Percentiles rank a stretch among this genome's conserved stretches.
phyloP scores from a whole-genome alignment of 768 basidiomycete species.

The Nidularia pulvinata region DNA sequence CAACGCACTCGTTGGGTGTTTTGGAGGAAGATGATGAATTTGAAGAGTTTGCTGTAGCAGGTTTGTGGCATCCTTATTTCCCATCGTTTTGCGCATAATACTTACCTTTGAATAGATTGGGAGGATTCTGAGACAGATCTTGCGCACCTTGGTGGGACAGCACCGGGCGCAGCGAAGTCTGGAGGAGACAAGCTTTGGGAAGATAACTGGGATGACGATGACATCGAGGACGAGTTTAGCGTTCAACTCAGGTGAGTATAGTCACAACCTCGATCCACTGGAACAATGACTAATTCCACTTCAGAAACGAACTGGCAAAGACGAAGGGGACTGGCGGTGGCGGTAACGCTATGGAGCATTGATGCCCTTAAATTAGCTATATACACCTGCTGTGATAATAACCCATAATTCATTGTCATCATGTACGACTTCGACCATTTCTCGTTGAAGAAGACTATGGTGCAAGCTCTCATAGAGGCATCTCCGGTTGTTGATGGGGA shows the following conservation, averaged over 20 bases:
- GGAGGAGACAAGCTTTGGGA: slow-evolving; percentile 96
- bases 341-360: slow-evolving; percentile 56
- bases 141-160: slow-evolving; percentile 72
- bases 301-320: slow-evolving; percentile 67
- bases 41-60: slow-evolving; percentile 88
- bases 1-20: slow-evolving; percentile 75
- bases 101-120: slow-evolving; percentile 58
- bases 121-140: slow-evolving; percentile 84
- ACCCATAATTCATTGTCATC: background rate
- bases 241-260: slow-evolving; percentile 84
- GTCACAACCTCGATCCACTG: background rate
- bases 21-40: slow-evolving; percentile 98
- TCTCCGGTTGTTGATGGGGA: too few species aligned
- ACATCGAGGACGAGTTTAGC: slow-evolving; percentile 97
- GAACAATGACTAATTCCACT: background rate
- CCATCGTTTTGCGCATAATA: background rate
- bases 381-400: slow-evolving; percentile 1
- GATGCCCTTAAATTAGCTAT: slow-evolving; percentile 5
- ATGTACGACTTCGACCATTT: too few species aligned
- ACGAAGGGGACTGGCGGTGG: slow-evolving; percentile 38
- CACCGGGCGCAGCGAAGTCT: slow-evolving; percentile 74
- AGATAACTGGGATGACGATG: slow-evolving; percentile 99
- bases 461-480: too few species aligned
- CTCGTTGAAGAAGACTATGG: too few species aligned
- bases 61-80: slow-evolving; percentile 33